Evolutionary conservation across 1,284 basidiomycete genomes (phyloP), one percentile per base, ranked within the genome.

Genomic region (Cryptococcus deneoformans): DNA sequence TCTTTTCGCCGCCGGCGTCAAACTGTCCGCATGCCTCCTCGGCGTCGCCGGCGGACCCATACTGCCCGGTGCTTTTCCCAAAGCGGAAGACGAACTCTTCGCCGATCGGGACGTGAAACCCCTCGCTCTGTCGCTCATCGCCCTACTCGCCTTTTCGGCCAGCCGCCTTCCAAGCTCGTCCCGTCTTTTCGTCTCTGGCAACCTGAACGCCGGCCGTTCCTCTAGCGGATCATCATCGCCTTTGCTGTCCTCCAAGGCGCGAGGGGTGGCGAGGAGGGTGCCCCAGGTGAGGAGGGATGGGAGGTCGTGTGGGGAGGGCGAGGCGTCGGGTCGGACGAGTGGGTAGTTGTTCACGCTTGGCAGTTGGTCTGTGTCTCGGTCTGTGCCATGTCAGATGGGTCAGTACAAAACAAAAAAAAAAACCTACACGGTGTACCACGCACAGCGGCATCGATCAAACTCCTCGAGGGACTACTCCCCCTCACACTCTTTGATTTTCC

Each of bases 241-340:
- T 42, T 42, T 42, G 55, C 84, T 82, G 34, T 87, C 87, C 20
- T 20, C 20, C 39, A 94, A 82, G 9, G 92, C 82, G 48, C 91
- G 85, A 7, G 90, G 92, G 10, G 92, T 95, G 11, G 88, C 86
- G 59, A 87, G 85, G 11, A 95, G 81, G 20, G 89, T 91, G 6
- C 92, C 92, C 90, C 89, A 92, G 8, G 92, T 96, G 87, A 95
- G 90, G 20, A 96, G 83, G 63, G 93, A 87, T 61, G 91, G 90
- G 37, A 95, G 82, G 62, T 90, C 82, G 5, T 87, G 84, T 0
- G 91, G 87, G 6, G 88, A 88, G 1, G 90, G 91, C 0, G 90
- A 90, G 10, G 92, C 91, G n/a, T 92, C 75, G 57, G 84, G 84
- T n/a, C 90, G 86, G 8, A 95, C 85, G 29, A 93, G 84, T 1